Evolutionary conservation across 75 land plant genomes (phyloP), one percentile per base, ranked within the genome.

Genomic region (Selaginella tamariscina): DNA sequence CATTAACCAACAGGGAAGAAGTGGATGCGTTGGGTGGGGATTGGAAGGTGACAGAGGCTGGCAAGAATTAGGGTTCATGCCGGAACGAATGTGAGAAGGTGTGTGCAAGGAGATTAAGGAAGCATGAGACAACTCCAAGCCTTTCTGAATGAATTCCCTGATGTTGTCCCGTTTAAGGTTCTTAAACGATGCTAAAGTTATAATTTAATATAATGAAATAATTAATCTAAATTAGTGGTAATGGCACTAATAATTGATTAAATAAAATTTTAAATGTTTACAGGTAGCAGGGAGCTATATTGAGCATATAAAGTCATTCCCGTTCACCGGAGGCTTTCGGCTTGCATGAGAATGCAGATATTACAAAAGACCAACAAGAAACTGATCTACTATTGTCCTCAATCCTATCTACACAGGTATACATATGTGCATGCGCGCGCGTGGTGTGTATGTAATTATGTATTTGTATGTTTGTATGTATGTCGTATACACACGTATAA

Each of bases 21-120:
- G 71, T 0, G 72, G 72, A 33, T 77, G 71, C 54, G 78, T 74
- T 1, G 74, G 74, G 23, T 67, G 71, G 0, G 78, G 78, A 23
- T 77, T 74, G 78, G 72, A 77, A 32, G 72, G 71, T 31, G 74
- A 74, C 24, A n/a, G n/a, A n/a, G n/a, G n/a, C n/a, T n/a, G n/a
- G n/a, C n/a, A n/a, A n/a, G n/a, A n/a, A n/a, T n/a, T 77, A 77
- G 59, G 74, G 72, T 54, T 77, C 72, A 18, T 71, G 75, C 24
- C 74, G 72, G 31, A 68, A 74, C 21, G 78, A 77, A 62, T 67
- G 71, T 26, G 72, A 77, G 29, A 77, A 71, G 13, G n/a, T n/a
- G n/a, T n/a, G n/a, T n/a, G n/a, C n/a, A n/a, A n/a, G n/a, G n/a
- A n/a, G n/a, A n/a, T n/a, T n/a, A n/a, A n/a, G n/a, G n/a, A n/a